Base-by-base conservation (phyloP, 768 basidiomycete species). In the Leccinum truebloodii region DNA sequence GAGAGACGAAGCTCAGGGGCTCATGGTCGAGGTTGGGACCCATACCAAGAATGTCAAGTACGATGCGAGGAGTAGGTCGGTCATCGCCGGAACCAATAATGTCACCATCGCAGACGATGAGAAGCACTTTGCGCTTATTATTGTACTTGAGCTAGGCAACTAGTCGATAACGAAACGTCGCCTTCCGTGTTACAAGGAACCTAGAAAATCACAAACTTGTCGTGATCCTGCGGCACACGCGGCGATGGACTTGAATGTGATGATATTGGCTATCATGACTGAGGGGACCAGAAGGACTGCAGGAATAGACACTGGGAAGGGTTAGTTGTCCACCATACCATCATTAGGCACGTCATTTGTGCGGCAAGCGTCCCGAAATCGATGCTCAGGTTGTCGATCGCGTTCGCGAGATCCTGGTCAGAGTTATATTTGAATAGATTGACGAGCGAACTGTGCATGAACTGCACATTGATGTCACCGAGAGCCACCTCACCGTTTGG, bases 171-270 rank as follows among this genome's bases (percentile, higher is more conserved):
- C 6, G 93, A 97, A 14, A 79, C 72, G 62, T 95, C 90, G 64
- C 95, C 96, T 81, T 98, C 96, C 3, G 96, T 98, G 73, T 98
- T 97, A 83, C 96, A 98, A 32, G 96, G 95, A 0, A 98, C 94
- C 70, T 98, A 95, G 72, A 94, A 98, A 67, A 96, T 93, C 63
- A 97, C 90, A 66, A 96, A 95, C 76, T 96, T 95, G 79, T 96
- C 94, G 71, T 95, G 94, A 67, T 95, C 91, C 75, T 96, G 94
- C 0, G 94, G 95, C 6, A 91, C 90, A 57, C 93, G 86, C 18
- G 2, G 93, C 4, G 88, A 77, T 77, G 79, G 95, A 96, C 77
- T 96, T 98, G 88, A 96, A 95, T 1, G 89, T 94, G 70, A 97
- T 95, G 67, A 98, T 89, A 57, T 88, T 78, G 62, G 98, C 92